Percentiles rank a stretch among this genome's conserved stretches.
These are phyloP conservation scores for Tylopilus intermedius DNA, from an alignment of 768 basidiomycete genomes.

Conservation along the genomic window DNA sequence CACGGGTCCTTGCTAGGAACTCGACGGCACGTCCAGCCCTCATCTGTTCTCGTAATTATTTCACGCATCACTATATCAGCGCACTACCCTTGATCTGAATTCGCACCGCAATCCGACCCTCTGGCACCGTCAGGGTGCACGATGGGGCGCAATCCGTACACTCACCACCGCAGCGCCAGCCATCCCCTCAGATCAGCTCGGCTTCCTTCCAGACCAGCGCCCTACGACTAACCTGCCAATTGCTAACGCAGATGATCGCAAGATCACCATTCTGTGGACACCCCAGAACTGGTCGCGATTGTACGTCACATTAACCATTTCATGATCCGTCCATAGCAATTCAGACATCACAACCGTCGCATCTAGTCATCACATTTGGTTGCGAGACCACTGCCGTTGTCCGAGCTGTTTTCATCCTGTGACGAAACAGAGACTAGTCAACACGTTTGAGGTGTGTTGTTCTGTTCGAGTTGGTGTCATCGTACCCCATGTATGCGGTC, in stretches of 20 bases:
- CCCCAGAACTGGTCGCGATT: slow-evolving; percentile 69
- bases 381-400: slow-evolving; percentile 91
- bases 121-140: background rate
- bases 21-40: background rate
- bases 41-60: background rate
- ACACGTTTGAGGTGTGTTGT: slow-evolving; percentile 69
- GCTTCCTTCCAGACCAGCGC: slow-evolving; percentile 17
- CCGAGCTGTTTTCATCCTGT: slow-evolving; percentile 77
- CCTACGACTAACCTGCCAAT: slow-evolving; percentile 40
- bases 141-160: slow-evolving; percentile 1
- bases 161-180: slow-evolving; percentile 1
- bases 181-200: slow-evolving; percentile 28
- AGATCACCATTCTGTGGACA: slow-evolving; percentile 72
- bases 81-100: background rate
- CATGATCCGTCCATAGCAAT: background rate
- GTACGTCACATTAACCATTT: slow-evolving; percentile 40
- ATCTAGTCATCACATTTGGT: slow-evolving; percentile 81
- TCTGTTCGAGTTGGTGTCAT: background rate
- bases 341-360: background rate
- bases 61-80: background rate
- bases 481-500: slow-evolving; percentile 4
- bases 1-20: background rate
- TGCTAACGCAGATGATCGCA: slow-evolving; percentile 50
- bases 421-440: slow-evolving; percentile 87
- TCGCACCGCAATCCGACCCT: background rate